Percentiles rank a stretch among this genome's conserved stretches.
These are phyloP conservation scores for Kentomonas sorsogonicus DNA, from an alignment of 208 protist species.

Conservation along the genomic window DNA sequence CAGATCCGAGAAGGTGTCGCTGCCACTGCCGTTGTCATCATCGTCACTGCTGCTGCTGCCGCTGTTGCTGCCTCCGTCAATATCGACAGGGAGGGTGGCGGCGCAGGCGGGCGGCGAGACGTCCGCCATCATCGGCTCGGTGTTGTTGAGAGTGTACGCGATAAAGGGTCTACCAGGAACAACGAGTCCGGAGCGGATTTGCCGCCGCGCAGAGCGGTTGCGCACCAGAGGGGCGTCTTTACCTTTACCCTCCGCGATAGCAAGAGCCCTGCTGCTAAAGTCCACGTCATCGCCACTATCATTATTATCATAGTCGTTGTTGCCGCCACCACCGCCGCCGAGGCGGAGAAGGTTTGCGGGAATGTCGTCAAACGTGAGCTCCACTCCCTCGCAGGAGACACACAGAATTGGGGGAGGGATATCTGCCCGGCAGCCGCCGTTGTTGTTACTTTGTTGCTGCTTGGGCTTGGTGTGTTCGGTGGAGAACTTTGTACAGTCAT, in stretches of 20 bases:
- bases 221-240: no score
- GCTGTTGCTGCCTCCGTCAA: not conserved
- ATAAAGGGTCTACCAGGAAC: no score
- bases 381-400: constrained; percentile 61
- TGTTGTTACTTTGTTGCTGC: constrained; percentile 20
- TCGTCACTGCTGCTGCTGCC: not conserved
- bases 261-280: no score
- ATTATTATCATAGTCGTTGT: no score
- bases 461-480: constrained; percentile 30
- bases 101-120: constrained; percentile 45
- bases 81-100: constrained; percentile 11
- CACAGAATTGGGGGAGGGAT: constrained; percentile 60
- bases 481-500: constrained; percentile 51
- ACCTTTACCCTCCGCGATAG: no score
- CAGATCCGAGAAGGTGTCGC: no score
- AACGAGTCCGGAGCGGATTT: no score
- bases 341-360: constrained; percentile 44
- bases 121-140: constrained; percentile 53
- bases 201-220: no score
- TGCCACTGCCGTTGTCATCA: not conserved
- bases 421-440: constrained; percentile 10
- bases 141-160: constrained; percentile 74
- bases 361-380: constrained; percentile 69
- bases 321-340: no score
- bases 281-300: no score